Percentiles rank a stretch among this genome's conserved stretches.
Conservation (phyloP, 371 early-diverging fungal species). For the Nematocida sp. region DNA sequence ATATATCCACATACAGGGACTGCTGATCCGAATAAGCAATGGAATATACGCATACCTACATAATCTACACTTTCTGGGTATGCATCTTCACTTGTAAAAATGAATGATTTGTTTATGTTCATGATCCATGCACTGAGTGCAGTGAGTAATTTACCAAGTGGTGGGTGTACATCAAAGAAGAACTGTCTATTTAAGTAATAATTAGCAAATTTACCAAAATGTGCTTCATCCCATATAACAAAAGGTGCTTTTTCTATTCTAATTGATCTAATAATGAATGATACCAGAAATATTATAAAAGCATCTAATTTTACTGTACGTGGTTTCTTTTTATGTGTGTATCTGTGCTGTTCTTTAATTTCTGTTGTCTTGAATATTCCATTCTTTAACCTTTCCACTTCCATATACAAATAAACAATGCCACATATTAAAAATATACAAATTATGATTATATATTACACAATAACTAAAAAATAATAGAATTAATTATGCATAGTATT, state of each 20-base stretch:
- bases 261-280: constrained; percentile 65
- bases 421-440: neutral
- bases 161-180: constrained; percentile 99
- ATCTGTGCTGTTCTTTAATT: neutral
- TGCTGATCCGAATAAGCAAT: constrained; percentile 76
- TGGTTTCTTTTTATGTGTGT: neutral
- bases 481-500: neutral
- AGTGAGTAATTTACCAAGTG: constrained; percentile 93
- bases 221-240: constrained; percentile 83
- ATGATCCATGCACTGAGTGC: constrained; percentile 82
- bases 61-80: constrained; percentile 84
- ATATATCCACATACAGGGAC: constrained; percentile 86
- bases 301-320: constrained; percentile 73
- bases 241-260: constrained; percentile 67
- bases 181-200: constrained; percentile 81
- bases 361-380: neutral
- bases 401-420: constrained; percentile 21
- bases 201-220: constrained; percentile 93
- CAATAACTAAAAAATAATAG: neutral
- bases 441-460: neutral
- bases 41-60: constrained; percentile 78
- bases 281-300: constrained; percentile 66
- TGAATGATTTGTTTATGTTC: constrained; percentile 82
- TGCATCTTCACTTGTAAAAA: constrained; percentile 78
- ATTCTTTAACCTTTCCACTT: constrained; percentile 9